A percentile compares a stretch with the other conserved stretches of the same genome.
Evolutionary conservation across 257 asterid genomes (phyloP).

Genomic region (Paraleonurus japonicus): DNA sequence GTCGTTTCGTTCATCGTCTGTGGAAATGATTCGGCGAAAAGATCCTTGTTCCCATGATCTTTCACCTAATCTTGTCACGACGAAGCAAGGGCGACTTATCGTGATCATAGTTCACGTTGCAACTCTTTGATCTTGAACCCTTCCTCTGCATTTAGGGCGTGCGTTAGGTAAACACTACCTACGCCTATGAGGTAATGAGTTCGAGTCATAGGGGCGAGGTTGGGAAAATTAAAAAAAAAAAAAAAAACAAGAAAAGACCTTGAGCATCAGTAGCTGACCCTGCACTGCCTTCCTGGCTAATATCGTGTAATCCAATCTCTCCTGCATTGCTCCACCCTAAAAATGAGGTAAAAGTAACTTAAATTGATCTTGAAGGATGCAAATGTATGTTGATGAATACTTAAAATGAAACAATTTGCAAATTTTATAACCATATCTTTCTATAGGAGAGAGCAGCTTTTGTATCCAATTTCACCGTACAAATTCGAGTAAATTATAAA

Average conservation of each 20-base stretch:
- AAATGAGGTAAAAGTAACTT: neutral
- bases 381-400: too few species aligned
- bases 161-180: too few species aligned
- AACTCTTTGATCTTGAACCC: constrained; percentile 36
- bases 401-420: too few species aligned
- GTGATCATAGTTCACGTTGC: constrained; percentile 1
- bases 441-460: too few species aligned
- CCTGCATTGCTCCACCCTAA: neutral
- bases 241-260: neutral
- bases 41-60: constrained; percentile 30
- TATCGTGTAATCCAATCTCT: neutral
- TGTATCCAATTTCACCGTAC: too few species aligned
- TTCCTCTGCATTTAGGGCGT: constrained; percentile 40
- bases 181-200: too few species aligned
- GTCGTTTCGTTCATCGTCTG: constrained; percentile 38
- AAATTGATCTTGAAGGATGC: neutral
- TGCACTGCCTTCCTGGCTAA: neutral
- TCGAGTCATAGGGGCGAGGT: too few species aligned
- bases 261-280: neutral
- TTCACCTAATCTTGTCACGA: constrained; percentile 16
- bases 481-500: too few species aligned
- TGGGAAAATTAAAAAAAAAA: too few species aligned
- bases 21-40: constrained; percentile 8
- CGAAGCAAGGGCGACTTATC: neutral
- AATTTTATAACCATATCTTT: too few species aligned